Evolutionary conservation across 805 yeast species (phyloP), one percentile per base, ranked within the genome.

Genomic region (Cyberlindnera euphorbiiphila): DNA sequence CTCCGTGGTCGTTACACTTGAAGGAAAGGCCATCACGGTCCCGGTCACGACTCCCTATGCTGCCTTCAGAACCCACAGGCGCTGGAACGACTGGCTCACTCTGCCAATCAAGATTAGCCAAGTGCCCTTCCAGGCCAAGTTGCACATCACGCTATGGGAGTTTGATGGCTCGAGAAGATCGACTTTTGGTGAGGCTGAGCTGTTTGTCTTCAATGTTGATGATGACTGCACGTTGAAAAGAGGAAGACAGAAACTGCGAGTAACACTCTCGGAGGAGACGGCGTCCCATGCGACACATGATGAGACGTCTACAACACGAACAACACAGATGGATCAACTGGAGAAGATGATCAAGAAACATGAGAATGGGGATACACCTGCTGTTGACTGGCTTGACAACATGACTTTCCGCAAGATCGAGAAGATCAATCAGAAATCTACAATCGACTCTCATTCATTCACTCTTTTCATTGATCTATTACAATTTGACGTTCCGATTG

Each of bases 71-170:
- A 52, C 48, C 21, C 39, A 60, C 22, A 72, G 72, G 53, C 72
- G 56, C 32, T 86, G 93, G 89, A 73, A 81, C 48, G 76, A 78
- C 42, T 81, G 87, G 83, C 59, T 86, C 15, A 71, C 73, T 31
- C 58, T 93, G 32, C 91, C 97, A 1, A 71, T 89, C 3, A 68
- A 70, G 37, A 76, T 84, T 46, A 72, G 74, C 36, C 93, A 87
- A 51, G 57, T 91, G n/a, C 81, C 85, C 3, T 55, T 77, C 25
- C 72, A 74, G 27, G 61, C 93, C 5, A 71, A 68, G 44, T 56
- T 89, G 13, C 71, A 72, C 36, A 65, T 93, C 17, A 68, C 73
- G 2, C 47, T 88, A 2, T 84, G 81, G 75, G 95, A 85, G 45
- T 80, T 76, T 41, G 72, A 74, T 21, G 76, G 78, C 8, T 74